Percentiles rank a stretch among this genome's conserved stretches.
Conservation (phyloP, 2,329 filamentous ascomycete genomes). For the Colletotrichum australisinense region DNA sequence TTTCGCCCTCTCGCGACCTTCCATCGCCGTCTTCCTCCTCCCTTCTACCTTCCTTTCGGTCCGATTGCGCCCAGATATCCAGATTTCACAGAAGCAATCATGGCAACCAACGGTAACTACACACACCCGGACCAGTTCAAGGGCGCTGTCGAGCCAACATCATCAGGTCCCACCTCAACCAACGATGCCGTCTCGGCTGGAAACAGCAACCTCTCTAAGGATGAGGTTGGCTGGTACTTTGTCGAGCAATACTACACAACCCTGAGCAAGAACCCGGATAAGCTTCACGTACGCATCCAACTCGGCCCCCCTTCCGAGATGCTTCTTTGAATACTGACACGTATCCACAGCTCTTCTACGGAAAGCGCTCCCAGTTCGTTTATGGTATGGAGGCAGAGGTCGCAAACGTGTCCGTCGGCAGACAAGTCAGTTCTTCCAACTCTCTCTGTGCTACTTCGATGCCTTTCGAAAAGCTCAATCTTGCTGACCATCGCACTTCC, state of each 20-base stretch:
- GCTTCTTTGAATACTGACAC: not conserved
- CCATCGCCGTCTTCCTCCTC: not conserved
- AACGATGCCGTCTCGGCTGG: conserved; percentile 46
- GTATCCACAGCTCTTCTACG: conserved; percentile 82
- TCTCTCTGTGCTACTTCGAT: conserved; percentile 6
- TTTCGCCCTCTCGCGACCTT: conserved; percentile 10
- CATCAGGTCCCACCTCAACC: conserved; percentile 47
- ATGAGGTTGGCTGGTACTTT: conserved; percentile 99
- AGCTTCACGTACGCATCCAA: conserved; percentile 76
- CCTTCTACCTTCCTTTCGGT: conserved; percentile 15
- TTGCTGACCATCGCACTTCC: conserved; percentile 8
- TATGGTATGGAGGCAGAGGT: conserved; percentile 92
- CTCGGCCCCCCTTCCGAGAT: not conserved
- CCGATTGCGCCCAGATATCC: conserved; percentile 26
- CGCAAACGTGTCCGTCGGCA: conserved; percentile 86
- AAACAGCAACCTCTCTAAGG: conserved; percentile 74
- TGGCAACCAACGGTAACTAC: conserved; percentile 70
- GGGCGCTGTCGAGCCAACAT: conserved; percentile 50
- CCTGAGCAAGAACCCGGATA: conserved; percentile 92
- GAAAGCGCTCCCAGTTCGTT: conserved; percentile 95
- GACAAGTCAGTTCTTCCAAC: conserved; percentile 72
- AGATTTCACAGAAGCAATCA: conserved; percentile 44
- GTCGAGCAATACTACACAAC: conserved; percentile 99
- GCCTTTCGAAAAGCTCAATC: conserved; percentile 8
- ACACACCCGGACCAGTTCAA: conserved; percentile 57